A percentile compares a stretch with the other conserved stretches of the same genome.
Conservation (phyloP, 2,329 filamentous ascomycete genomes). For the Immersiporthe knoxdaviesiana region DNA sequence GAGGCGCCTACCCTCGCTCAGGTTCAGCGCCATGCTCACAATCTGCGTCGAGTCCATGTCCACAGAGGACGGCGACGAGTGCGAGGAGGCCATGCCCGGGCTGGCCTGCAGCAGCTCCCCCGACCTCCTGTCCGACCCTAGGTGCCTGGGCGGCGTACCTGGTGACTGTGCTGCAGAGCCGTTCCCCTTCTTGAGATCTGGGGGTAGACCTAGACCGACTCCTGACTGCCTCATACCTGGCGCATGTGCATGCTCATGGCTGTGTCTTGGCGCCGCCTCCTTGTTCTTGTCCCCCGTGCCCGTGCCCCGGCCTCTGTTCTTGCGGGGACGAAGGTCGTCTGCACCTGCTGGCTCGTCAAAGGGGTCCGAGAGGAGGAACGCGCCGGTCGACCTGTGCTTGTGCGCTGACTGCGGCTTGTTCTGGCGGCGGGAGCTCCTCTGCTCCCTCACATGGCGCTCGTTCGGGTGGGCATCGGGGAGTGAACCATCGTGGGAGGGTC, state of each 20-base stretch:
- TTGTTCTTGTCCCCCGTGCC: constrained; percentile 29
- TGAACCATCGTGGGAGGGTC: constrained; percentile 23
- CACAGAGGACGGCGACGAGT: constrained; percentile 42
- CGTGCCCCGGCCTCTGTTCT: constrained; percentile 22
- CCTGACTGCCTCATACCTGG: constrained; percentile 17
- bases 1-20: constrained; percentile 78
- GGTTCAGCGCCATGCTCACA: constrained; percentile 85
- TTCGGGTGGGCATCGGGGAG: constrained; percentile 2
- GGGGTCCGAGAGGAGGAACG: constrained; percentile 55
- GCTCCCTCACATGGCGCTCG: constrained; percentile 17
- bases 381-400: constrained; percentile 51
- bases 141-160: constrained; percentile 18
- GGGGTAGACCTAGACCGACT: constrained; percentile 14
- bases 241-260: constrained; percentile 13
- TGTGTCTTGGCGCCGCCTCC: constrained; percentile 15
- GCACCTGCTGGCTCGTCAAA: constrained; percentile 36
- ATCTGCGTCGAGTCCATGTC: constrained; percentile 85
- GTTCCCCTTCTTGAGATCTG: constrained; percentile 11
- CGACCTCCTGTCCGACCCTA: constrained; percentile 26
- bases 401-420: constrained; percentile 43
- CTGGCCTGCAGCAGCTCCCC: constrained; percentile 35
- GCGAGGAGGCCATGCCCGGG: constrained; percentile 34
- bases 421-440: constrained; percentile 22
- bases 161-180: constrained; percentile 17
- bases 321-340: constrained; percentile 38